Evolutionary conservation across 2,329 filamentous ascomycete genomes (phyloP).

Genomic region (Teratosphaeria viscida): DNA sequence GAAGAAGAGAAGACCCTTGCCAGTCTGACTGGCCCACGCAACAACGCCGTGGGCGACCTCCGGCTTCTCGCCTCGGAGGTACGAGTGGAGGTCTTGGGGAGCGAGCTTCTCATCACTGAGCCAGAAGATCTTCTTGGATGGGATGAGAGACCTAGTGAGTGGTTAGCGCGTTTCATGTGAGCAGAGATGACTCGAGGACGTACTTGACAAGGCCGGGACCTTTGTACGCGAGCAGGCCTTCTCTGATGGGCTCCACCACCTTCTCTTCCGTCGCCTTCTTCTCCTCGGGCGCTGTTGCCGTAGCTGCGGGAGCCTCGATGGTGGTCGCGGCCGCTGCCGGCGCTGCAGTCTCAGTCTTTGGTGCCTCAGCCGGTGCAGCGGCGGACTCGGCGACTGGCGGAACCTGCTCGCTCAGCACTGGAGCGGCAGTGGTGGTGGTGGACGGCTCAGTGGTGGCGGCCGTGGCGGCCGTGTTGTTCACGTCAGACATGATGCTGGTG

Average conservation of each 20-base stretch:
- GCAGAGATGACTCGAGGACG: conserved; percentile 26
- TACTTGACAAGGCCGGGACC: conserved; percentile 74
- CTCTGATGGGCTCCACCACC: conserved; percentile 58
- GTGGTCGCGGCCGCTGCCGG: conserved; percentile 1
- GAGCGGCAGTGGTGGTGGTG: conserved; percentile 1
- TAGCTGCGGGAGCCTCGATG: conserved; percentile 31
- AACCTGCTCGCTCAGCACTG: neutral
- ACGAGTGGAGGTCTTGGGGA: conserved; percentile 61
- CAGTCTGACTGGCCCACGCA: conserved; percentile 86
- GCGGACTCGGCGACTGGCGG: neutral
- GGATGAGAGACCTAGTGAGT: conserved; percentile 64
- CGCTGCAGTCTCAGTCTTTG: neutral
- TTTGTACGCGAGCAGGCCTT: conserved; percentile 85
- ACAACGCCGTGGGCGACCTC: conserved; percentile 66
- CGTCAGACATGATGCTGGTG: conserved; percentile 2
- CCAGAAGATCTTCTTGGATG: conserved; percentile 83
- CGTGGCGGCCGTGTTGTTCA: conserved; percentile 1
- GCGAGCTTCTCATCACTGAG: conserved; percentile 57
- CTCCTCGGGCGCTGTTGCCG: conserved; percentile 6
- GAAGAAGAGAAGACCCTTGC: conserved; percentile 89
- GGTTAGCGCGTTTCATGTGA: conserved; percentile 4
- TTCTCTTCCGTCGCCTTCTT: conserved; percentile 32
- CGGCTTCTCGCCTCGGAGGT: conserved; percentile 82
- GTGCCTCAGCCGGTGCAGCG: neutral
- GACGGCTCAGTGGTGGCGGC: conserved; percentile 1